Evolutionary conservation across 106 monocot species (phyloP).

Genomic region (Dendrobium huoshanense): DNA sequence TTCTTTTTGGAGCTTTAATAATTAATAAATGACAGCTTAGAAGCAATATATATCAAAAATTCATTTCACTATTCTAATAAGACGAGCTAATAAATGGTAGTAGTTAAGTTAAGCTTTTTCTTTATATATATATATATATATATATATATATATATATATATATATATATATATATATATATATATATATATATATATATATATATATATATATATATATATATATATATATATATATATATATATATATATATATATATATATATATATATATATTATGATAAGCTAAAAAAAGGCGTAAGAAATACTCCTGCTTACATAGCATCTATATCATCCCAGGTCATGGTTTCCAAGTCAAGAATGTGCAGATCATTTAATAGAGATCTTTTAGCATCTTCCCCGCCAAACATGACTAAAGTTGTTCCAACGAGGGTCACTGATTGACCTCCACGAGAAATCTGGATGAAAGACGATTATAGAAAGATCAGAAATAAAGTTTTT

Average conservation of each 20-base stretch:
- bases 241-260: neutral
- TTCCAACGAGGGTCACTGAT: conserved; percentile 84
- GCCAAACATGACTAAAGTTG: conserved; percentile 90
- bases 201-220: neutral
- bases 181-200: neutral
- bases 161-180: neutral
- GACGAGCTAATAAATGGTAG: conserved; percentile 1
- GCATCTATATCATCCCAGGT: conserved; percentile 98
- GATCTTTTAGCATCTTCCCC: conserved; percentile 97
- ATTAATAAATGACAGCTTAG: neutral
- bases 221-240: neutral
- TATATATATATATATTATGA: neutral
- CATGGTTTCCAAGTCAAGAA: conserved; percentile 99
- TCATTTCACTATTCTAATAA: neutral
- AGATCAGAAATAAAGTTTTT: neutral
- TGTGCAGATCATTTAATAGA: conserved; percentile 92
- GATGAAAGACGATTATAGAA: neutral
- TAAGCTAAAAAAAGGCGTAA: neutral
- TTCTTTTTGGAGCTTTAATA: neutral
- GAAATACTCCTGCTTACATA: conserved; percentile 47
- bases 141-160: neutral
- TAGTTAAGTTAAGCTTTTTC: neutral
- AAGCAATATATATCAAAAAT: neutral
- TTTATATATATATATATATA: neutral
- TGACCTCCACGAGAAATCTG: conserved; percentile 97